These are phyloP conservation scores for Ettlia oleoabundans DNA, from an alignment of 139 green algal species.

Conservation along the genomic window DNA sequence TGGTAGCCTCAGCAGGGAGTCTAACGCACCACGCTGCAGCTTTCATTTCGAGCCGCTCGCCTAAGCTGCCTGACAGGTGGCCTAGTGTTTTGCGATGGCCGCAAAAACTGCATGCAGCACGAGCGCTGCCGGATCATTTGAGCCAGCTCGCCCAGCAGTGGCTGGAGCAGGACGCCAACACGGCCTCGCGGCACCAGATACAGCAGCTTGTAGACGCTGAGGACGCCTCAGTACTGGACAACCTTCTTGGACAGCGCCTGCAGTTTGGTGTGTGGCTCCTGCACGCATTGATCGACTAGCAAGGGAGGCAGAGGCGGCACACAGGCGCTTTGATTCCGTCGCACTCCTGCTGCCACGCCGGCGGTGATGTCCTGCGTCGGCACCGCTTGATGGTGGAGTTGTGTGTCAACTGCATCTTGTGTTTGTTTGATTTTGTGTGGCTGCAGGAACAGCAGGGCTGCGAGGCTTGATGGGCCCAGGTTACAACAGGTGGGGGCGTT, in stretches of 20 bases:
- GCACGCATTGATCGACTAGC: too few species aligned
- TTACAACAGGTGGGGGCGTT: too few species aligned
- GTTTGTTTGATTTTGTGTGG: too few species aligned
- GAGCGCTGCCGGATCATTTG: background rate
- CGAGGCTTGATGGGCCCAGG: slow-evolving; percentile 74
- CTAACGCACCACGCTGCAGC: too few species aligned
- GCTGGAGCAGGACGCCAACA: background rate
- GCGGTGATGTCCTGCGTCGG: too few species aligned
- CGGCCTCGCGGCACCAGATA: background rate
- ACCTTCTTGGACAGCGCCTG: slow-evolving; percentile 52
- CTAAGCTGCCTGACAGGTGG: background rate
- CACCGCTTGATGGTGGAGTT: too few species aligned
- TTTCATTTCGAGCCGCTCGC: background rate
- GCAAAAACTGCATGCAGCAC: background rate
- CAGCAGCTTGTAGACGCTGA: background rate
- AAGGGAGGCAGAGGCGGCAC: too few species aligned
- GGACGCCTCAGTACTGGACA: slow-evolving; percentile 31
- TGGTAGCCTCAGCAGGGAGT: too few species aligned
- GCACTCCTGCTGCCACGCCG: too few species aligned
- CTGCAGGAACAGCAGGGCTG: slow-evolving; percentile 76
- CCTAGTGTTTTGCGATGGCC: background rate
- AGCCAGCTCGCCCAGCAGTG: background rate
- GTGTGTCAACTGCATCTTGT: too few species aligned
- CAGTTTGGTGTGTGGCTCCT: slow-evolving; percentile 70
- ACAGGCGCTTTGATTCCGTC: too few species aligned